Conservation (phyloP, 208 protist species). For the Wallacemonas sp. region DNA sequence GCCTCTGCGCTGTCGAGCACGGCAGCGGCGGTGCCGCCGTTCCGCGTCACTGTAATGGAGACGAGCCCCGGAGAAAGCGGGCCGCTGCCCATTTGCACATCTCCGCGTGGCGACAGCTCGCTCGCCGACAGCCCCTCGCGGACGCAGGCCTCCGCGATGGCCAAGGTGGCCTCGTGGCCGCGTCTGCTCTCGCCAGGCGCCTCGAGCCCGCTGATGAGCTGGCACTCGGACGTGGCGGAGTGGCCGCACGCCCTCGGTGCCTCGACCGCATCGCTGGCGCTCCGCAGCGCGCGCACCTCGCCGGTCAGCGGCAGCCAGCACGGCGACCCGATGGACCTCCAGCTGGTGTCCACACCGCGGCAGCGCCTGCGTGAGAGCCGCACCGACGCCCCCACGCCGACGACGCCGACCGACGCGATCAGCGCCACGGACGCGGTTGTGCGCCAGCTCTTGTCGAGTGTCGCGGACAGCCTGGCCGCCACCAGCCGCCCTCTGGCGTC, state of each 20-base stretch:
- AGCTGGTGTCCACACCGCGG: too few relatives aligned
- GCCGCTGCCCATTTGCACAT: too few relatives aligned
- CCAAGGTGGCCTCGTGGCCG: neutral
- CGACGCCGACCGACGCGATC: too few relatives aligned
- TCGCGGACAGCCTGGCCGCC: neutral
- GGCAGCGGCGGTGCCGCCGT: too few relatives aligned
- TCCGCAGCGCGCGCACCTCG: neutral
- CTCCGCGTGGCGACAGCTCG: too few relatives aligned
- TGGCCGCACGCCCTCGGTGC: neutral
- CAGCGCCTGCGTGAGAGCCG: neutral
- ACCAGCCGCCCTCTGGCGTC: neutral
- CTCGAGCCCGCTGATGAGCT: neutral
- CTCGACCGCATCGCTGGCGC: too few relatives aligned
- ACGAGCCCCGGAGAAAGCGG: too few relatives aligned
- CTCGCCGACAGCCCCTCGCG: too few relatives aligned
- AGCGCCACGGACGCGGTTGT: too few relatives aligned
- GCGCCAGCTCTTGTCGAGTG: too few relatives aligned
- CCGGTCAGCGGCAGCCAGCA: neutral
- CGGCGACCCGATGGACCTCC: neutral
- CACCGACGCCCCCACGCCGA: neutral
- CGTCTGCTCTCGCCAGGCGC: neutral
- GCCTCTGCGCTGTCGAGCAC: too few relatives aligned
- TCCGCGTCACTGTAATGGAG: too few relatives aligned
- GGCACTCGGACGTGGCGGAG: neutral
- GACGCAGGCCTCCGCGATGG: neutral